Conservation (phyloP, 2,329 filamentous ascomycete species). For the Cladosporium sp. region DNA sequence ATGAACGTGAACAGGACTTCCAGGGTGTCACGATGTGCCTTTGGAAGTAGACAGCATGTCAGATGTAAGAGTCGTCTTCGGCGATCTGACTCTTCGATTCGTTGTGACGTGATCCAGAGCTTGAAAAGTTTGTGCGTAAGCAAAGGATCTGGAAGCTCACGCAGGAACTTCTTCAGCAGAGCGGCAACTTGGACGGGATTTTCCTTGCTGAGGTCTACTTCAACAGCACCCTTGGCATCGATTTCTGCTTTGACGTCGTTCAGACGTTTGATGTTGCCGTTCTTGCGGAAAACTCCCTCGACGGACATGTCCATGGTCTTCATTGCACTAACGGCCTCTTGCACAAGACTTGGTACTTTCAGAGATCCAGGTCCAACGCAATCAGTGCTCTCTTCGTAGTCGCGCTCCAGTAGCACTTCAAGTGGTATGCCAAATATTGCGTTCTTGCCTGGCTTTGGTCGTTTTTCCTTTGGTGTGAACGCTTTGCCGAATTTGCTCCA, state of each 20-base stretch:
- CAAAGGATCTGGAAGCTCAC: slow-evolving; percentile 89
- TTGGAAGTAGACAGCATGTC: slow-evolving; percentile 86
- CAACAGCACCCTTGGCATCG: slow-evolving; percentile 78
- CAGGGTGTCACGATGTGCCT: slow-evolving; percentile 86
- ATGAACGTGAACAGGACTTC: slow-evolving; percentile 95
- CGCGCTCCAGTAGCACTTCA: slow-evolving; percentile 83
- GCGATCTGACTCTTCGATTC: slow-evolving; percentile 74
- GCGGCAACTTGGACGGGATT: slow-evolving; percentile 92
- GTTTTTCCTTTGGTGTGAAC: slow-evolving; percentile 61
- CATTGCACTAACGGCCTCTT: slow-evolving; percentile 91
- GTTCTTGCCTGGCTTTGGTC: slow-evolving; percentile 81
- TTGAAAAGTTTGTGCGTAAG: slow-evolving; percentile 92
- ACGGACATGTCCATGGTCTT: slow-evolving; percentile 98
- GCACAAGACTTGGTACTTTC: slow-evolving; percentile 88
- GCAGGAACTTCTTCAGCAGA: slow-evolving; percentile 88
- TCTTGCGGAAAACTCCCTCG: slow-evolving; percentile 97
- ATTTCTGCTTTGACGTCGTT: slow-evolving; percentile 82
- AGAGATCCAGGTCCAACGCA: slow-evolving; percentile 89
- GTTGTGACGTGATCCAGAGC: slow-evolving; percentile 85
- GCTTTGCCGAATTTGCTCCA: slow-evolving; percentile 98
- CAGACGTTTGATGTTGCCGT: slow-evolving; percentile 93
- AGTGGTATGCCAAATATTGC: slow-evolving; percentile 88
- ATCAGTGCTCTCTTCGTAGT: slow-evolving; percentile 95
- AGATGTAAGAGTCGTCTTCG: slow-evolving; percentile 83
- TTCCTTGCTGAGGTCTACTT: slow-evolving; percentile 80